Conservation (phyloP, 768 basidiomycete genomes). For the Trametes cubensis region DNA sequence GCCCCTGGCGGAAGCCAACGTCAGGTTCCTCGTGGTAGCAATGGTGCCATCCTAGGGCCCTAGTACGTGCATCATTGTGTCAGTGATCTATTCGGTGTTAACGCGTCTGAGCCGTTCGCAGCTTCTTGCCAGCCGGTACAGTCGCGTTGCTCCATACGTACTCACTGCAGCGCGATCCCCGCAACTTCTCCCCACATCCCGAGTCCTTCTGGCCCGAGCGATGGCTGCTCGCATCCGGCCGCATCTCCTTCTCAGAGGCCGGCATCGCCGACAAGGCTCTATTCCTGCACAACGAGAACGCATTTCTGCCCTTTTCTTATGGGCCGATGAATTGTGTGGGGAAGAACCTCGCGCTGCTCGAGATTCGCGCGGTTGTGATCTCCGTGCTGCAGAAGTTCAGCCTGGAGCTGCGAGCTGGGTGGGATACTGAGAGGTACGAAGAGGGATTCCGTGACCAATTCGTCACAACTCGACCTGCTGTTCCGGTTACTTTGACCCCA, state of each 20-base stretch:
- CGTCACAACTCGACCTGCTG: constrained; percentile 31
- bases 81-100: background rate
- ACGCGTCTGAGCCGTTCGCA: background rate
- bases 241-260: constrained; percentile 2
- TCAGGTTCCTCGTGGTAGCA: constrained; percentile 34
- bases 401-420: constrained; percentile 34
- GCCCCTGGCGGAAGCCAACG: constrained; percentile 44
- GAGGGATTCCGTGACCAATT: constrained; percentile 36
- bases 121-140: constrained; percentile 27
- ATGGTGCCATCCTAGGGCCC: constrained; percentile 37
- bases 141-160: constrained; percentile 43
- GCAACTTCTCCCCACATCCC: constrained; percentile 47
- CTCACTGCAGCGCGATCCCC: constrained; percentile 46
- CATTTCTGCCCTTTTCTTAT: constrained; percentile 47
- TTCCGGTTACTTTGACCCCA: constrained; percentile 24
- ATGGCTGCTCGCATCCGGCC: constrained; percentile 37
- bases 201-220: constrained; percentile 47
- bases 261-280: background rate
- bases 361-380: constrained; percentile 37
- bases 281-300: constrained; percentile 32
- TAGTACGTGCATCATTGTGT: constrained; percentile 28
- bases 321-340: constrained; percentile 57
- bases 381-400: constrained; percentile 40
- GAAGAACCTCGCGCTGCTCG: constrained; percentile 44
- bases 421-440: constrained; percentile 32